Evolutionary conservation across 495 filamentous ascomycete species (phyloP).

Genomic region (Lineolata rhizophorae): DNA sequence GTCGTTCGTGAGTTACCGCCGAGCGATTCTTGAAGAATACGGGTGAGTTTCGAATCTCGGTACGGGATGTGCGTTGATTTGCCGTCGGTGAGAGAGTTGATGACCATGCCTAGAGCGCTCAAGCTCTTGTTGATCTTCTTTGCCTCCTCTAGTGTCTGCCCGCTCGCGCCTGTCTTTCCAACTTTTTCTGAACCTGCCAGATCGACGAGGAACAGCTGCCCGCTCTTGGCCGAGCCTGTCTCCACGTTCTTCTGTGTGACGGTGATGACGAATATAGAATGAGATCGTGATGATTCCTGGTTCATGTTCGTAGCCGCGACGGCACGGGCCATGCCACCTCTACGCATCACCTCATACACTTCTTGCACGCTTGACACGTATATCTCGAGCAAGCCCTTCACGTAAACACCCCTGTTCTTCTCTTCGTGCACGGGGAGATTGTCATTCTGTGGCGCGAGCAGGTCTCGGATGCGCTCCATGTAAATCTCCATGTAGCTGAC

Average conservation of each 20-base stretch:
- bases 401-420: constrained; percentile 87
- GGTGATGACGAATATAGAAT: constrained; percentile 95
- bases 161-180: constrained; percentile 93
- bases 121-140: constrained; percentile 99
- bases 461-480: constrained; percentile 94
- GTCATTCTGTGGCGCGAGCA: constrained; percentile 78
- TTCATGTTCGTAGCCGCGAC: constrained; percentile 99
- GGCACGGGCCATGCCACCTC: constrained; percentile 68
- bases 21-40: constrained; percentile 87
- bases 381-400: constrained; percentile 84
- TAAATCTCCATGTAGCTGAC: constrained; percentile 99
- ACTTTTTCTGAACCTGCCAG: constrained; percentile 96
- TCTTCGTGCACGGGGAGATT: constrained; percentile 95
- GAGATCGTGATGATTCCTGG: constrained; percentile 91
- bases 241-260: constrained; percentile 96
- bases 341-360: constrained; percentile 92
- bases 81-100: constrained; percentile 90
- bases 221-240: constrained; percentile 88
- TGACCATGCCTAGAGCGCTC: constrained; percentile 95
- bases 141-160: constrained; percentile 92
- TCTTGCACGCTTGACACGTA: constrained; percentile 92
- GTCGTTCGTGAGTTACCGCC: constrained; percentile 96
- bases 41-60: constrained; percentile 91
- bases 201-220: constrained; percentile 92
- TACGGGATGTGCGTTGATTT: constrained; percentile 97